phyloP scores from a whole-genome alignment of 805 yeast species.

The Saccharomycopsis sp. region DNA sequence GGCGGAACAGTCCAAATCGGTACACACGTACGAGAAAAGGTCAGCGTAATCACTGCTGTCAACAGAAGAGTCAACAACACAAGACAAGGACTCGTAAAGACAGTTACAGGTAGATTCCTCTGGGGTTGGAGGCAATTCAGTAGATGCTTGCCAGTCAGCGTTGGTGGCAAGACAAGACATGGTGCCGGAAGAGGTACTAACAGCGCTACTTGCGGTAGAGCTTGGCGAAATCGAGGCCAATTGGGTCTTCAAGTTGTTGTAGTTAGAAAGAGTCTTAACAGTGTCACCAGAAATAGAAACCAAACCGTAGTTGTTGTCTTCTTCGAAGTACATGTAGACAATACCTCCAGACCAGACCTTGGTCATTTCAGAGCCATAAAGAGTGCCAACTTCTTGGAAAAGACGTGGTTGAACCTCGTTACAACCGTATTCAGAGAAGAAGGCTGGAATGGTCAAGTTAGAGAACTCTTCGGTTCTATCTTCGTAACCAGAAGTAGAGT shows the following conservation, averaged over 20 bases:
- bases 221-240: conserved; percentile 51
- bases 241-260: conserved; percentile 53
- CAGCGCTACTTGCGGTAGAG: conserved; percentile 34
- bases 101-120: conserved; percentile 58
- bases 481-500: conserved; percentile 55
- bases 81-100: conserved; percentile 44
- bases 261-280: conserved; percentile 61
- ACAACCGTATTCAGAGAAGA: conserved; percentile 84
- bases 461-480: conserved; percentile 57
- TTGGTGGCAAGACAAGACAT: conserved; percentile 57
- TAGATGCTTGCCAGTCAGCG: conserved; percentile 56
- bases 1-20: conserved; percentile 49
- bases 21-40: conserved; percentile 55
- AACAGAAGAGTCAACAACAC: conserved; percentile 56
- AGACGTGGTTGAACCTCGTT: conserved; percentile 61
- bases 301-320: conserved; percentile 68
- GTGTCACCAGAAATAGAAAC: conserved; percentile 43
- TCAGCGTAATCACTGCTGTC: conserved; percentile 50
- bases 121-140: conserved; percentile 77
- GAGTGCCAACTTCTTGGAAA: conserved; percentile 63
- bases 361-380: conserved; percentile 65
- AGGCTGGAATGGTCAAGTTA: conserved; percentile 62
- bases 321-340: conserved; percentile 80
- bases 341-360: conserved; percentile 88
- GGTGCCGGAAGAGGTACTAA: conserved; percentile 37